Evolutionary conservation across 805 yeast species (phyloP).

Genomic region (Torulaspora gathmanii): DNA sequence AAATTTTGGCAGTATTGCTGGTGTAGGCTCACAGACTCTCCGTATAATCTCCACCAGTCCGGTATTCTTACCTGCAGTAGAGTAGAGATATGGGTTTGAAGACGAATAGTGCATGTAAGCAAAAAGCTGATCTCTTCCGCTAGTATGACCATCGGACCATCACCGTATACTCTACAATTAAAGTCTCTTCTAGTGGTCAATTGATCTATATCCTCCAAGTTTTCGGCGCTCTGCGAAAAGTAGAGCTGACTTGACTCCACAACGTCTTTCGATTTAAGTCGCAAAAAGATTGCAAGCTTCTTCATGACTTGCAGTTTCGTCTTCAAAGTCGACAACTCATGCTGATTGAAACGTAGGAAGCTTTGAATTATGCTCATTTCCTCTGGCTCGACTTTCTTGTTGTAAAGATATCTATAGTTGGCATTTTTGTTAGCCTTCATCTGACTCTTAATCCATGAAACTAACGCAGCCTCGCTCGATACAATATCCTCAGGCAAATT

Average conservation of each 20-base stretch:
- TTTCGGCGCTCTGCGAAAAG: slow-evolving; percentile 3
- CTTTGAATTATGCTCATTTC: slow-evolving; percentile 26
- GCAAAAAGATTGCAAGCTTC: slow-evolving; percentile 21
- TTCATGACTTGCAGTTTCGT: slow-evolving; percentile 13
- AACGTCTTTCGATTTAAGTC: slow-evolving; percentile 24
- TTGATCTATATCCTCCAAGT: not conserved
- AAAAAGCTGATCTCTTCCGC: slow-evolving; percentile 16
- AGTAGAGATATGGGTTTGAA: slow-evolving; percentile 33
- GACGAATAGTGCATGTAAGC: slow-evolving; percentile 18
- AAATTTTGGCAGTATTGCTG: slow-evolving; percentile 32
- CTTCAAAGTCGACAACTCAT: slow-evolving; percentile 19
- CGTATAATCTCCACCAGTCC: slow-evolving; percentile 45
- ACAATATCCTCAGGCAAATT: slow-evolving; percentile 8
- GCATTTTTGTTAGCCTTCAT: slow-evolving; percentile 4
- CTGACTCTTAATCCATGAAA: slow-evolving; percentile 19
- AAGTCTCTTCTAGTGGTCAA: not conserved
- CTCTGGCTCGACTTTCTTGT: slow-evolving; percentile 26
- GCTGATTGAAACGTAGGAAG: slow-evolving; percentile 24
- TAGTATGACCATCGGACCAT: slow-evolving; percentile 9
- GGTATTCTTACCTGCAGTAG: slow-evolving; percentile 36
- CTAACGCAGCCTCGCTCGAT: slow-evolving; percentile 12
- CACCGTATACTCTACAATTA: slow-evolving; percentile 2
- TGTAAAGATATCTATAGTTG: not conserved
- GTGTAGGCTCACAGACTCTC: slow-evolving; percentile 38
- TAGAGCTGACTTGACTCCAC: slow-evolving; percentile 8